Percentiles rank a stretch among this genome's conserved stretches.
These are phyloP conservation scores for Leccinum solheimii DNA, from an alignment of 1,284 basidiomycete species.

Conservation along the genomic window DNA sequence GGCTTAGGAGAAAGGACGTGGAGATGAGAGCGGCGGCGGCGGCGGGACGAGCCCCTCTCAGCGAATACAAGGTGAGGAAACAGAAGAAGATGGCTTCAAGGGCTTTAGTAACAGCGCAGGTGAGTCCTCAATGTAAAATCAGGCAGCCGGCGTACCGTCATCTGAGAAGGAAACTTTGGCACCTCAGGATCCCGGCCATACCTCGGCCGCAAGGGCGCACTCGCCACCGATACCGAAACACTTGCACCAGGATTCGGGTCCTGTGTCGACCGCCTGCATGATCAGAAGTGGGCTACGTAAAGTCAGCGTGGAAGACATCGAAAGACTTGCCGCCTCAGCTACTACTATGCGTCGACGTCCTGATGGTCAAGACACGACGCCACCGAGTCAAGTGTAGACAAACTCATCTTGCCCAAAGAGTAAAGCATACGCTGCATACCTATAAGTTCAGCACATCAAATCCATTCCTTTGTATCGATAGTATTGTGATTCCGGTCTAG, in stretches of 20 bases:
- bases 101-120: constrained; percentile 12
- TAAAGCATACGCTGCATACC: neutral
- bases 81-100: constrained; percentile 18
- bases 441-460: neutral
- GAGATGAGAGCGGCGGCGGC: constrained; percentile 23
- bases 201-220: neutral
- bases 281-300: constrained; percentile 1
- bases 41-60: constrained; percentile 26
- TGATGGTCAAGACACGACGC: neutral
- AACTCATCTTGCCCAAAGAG: neutral
- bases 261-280: neutral
- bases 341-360: constrained; percentile 3
- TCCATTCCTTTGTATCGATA: neutral
- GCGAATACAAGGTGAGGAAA: constrained; percentile 26
- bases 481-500: neutral
- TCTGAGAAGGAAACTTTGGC: constrained; percentile 3
- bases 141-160: neutral
- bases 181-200: neutral
- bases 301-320: constrained; percentile 18
- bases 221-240: neutral
- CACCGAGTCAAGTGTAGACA: neutral
- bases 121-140: neutral
- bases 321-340: constrained; percentile 20
- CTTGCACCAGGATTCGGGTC: neutral
- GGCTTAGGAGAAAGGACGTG: constrained; percentile 27